Evolutionary conservation across 2,329 filamentous ascomycete genomes (phyloP).

Genomic region (Hysterium pulicare): DNA sequence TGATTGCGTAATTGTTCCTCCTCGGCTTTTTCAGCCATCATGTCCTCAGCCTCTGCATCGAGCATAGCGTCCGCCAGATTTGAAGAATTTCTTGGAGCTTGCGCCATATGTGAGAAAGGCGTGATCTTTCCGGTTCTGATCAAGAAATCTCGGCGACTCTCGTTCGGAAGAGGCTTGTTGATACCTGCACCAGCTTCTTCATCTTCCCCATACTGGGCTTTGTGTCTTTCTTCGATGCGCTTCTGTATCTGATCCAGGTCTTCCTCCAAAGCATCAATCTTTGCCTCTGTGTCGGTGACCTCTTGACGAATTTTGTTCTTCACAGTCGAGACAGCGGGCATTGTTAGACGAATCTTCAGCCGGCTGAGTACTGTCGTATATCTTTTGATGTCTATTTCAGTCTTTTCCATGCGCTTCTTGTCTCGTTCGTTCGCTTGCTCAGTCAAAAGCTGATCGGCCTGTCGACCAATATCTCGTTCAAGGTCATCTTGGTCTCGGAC

Average conservation of each 20-base stretch:
- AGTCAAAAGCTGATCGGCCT: conserved; percentile 59
- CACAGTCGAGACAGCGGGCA: conserved; percentile 53
- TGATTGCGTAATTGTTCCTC: conserved; percentile 13
- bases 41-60: conserved; percentile 72
- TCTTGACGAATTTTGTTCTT: conserved; percentile 61
- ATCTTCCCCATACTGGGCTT: conserved; percentile 49
- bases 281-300: conserved; percentile 62
- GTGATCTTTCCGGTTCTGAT: conserved; percentile 98
- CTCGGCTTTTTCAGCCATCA: conserved; percentile 45
- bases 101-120: conserved; percentile 78
- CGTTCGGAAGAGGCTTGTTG: conserved; percentile 66
- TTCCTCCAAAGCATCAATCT: conserved; percentile 62
- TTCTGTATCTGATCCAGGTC: conserved; percentile 78
- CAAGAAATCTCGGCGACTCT: conserved; percentile 82
- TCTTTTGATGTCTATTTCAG: conserved; percentile 50
- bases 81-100: conserved; percentile 61
- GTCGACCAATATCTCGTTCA: conserved; percentile 75
- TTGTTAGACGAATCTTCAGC: conserved; percentile 55
- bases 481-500: conserved; percentile 82
- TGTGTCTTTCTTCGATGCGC: conserved; percentile 73
- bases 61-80: conserved; percentile 74
- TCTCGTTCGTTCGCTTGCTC: conserved; percentile 64
- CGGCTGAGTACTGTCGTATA: conserved; percentile 63
- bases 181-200: conserved; percentile 44
- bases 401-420: conserved; percentile 60